Evolutionary conservation across 768 basidiomycete genomes (phyloP).

Genomic region (Auricularia cornea): DNA sequence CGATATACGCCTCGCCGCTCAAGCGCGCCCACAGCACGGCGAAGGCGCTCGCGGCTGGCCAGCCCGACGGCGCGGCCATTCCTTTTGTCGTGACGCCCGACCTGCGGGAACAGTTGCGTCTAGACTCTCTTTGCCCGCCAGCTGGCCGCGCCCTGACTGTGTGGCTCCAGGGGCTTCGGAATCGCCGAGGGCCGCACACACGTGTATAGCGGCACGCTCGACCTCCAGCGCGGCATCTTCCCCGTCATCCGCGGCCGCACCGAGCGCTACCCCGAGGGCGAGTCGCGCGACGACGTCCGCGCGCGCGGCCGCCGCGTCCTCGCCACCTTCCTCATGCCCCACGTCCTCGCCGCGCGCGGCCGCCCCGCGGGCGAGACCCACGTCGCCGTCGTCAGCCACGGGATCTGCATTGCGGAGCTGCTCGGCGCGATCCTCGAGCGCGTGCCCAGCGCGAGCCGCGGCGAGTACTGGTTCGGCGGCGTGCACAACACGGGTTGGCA

Average conservation of each 20-base stretch:
- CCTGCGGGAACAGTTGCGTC: constrained; percentile 50
- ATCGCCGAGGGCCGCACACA: constrained; percentile 57
- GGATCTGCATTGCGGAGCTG: constrained; percentile 52
- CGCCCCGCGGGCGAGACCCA: constrained; percentile 23
- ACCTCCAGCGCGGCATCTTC: constrained; percentile 36
- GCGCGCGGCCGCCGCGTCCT: constrained; percentile 45
- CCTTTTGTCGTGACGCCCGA: constrained; percentile 39
- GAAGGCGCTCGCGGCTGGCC: constrained; percentile 41
- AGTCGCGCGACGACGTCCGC: constrained; percentile 57
- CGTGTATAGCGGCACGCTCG: constrained; percentile 23
- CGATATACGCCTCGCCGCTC: constrained; percentile 60
- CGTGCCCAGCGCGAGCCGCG: neutral
- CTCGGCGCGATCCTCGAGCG: neutral
- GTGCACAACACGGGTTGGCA: neutral
- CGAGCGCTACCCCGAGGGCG: constrained; percentile 61
- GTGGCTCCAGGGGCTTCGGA: constrained; percentile 36
- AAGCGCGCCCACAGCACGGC: constrained; percentile 59
- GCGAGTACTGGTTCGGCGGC: neutral
- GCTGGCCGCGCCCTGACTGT: neutral
- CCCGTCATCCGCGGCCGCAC: constrained; percentile 38
- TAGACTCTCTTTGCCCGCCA: neutral
- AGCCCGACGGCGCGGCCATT: constrained; percentile 35
- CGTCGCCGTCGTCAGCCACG: constrained; percentile 68
- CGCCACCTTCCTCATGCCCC: constrained; percentile 45
- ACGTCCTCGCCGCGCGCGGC: constrained; percentile 25